phyloP scores from a whole-genome alignment of 2,329 filamentous ascomycete genomes.

The Penicillium olsonii region DNA sequence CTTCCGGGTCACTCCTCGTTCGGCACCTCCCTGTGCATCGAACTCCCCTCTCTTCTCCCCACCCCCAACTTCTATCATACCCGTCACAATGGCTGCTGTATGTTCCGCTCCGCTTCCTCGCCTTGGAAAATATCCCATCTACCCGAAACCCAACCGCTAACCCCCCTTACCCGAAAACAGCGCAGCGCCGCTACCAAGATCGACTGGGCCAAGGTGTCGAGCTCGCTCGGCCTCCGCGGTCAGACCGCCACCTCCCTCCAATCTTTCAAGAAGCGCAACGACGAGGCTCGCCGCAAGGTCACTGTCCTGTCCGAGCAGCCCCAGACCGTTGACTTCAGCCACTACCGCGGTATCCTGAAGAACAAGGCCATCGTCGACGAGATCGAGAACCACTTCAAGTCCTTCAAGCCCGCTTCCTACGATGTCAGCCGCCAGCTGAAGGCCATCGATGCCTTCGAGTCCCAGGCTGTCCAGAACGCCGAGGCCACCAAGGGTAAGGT shows the following conservation, averaged over 20 bases:
- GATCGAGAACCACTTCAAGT: constrained; percentile 92
- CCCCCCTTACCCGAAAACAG: constrained; percentile 51
- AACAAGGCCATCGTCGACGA: constrained; percentile 95
- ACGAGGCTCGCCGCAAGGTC: constrained; percentile 94
- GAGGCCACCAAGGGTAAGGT: constrained; percentile 96
- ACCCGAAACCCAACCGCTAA: constrained; percentile 23
- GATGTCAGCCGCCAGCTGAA: constrained; percentile 93
- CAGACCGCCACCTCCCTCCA: constrained; percentile 89
- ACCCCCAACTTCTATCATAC: constrained; percentile 27
- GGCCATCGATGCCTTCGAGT: constrained; percentile 97
- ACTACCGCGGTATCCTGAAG: constrained; percentile 91
- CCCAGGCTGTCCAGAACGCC: constrained; percentile 94
- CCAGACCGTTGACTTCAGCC: constrained; percentile 84
- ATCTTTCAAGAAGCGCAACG: constrained; percentile 99
- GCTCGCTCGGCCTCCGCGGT: constrained; percentile 92
- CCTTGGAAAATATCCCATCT: neutral
- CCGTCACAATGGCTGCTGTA: constrained; percentile 48
- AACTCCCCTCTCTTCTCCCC: constrained; percentile 33
- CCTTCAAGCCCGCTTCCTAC: constrained; percentile 91
- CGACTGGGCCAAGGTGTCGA: constrained; percentile 95
- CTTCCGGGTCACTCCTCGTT: constrained; percentile 41
- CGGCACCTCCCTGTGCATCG: constrained; percentile 38
- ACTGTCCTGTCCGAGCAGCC: constrained; percentile 79
- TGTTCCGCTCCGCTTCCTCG: constrained; percentile 17
- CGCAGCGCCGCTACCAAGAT: constrained; percentile 98